Conservation (phyloP, 1,139 yeast species). For the Magnusiomyces sp. region DNA sequence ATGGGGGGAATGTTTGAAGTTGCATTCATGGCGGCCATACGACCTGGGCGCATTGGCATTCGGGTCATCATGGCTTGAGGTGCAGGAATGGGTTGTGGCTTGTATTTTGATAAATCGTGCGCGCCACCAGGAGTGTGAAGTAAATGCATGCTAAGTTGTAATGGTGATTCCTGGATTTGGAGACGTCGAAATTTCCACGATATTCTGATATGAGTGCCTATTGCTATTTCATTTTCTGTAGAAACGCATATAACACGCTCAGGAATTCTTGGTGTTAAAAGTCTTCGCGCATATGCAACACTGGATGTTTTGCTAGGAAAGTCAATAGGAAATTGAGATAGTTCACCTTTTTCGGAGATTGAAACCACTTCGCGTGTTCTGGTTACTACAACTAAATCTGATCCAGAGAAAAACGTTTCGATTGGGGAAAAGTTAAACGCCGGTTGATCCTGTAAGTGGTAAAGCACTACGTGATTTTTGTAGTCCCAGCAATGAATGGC, state of each 20-base stretch:
- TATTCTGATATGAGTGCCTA: slow-evolving; percentile 58
- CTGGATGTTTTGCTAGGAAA: slow-evolving; percentile 17
- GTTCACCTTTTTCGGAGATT: slow-evolving; percentile 18
- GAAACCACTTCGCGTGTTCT: slow-evolving; percentile 17
- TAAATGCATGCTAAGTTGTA: slow-evolving; percentile 10
- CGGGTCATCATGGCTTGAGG: slow-evolving; percentile 15
- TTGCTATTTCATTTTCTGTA: slow-evolving; percentile 44
- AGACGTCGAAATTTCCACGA: slow-evolving; percentile 55
- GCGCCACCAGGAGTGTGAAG: slow-evolving; percentile 12
- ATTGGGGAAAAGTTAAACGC: slow-evolving; percentile 15
- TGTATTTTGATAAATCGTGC: slow-evolving; percentile 14
- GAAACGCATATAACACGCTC: slow-evolving; percentile 60
- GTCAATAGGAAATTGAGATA: slow-evolving; percentile 9
- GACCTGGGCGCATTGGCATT: slow-evolving; percentile 9
- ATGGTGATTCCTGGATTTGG: slow-evolving; percentile 34
- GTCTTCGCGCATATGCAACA: slow-evolving; percentile 44
- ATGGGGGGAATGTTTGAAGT: slow-evolving; percentile 3
- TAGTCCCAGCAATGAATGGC: slow-evolving; percentile 19
- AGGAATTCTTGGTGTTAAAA: slow-evolving; percentile 64
- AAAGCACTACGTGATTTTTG: slow-evolving; percentile 12
- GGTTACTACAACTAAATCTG: slow-evolving; percentile 20
- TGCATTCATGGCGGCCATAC: slow-evolving; percentile 5
- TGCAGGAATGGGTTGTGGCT: slow-evolving; percentile 15
- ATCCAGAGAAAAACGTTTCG: slow-evolving; percentile 20
- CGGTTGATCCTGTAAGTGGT: slow-evolving; percentile 13